Base-by-base conservation (phyloP, 441 rosid genomes). In the Metrosideros polymorpha region DNA sequence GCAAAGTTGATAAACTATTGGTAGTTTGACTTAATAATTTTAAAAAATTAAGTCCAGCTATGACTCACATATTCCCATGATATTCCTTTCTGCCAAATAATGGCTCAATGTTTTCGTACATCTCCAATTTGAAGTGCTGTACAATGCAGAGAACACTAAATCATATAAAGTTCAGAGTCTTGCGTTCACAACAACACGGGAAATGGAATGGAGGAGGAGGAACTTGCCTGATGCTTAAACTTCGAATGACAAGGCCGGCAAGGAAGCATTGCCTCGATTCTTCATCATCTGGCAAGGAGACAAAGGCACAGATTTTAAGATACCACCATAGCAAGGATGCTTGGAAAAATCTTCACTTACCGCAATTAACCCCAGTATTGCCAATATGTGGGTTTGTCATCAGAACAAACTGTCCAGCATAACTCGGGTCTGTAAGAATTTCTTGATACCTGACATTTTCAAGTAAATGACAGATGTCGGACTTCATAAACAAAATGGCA, bases 381-480 rank as follows among this genome's bases (percentile, higher is more conserved):
- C 99, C 99, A 86, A 97, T 97, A 88, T 96, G 99, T 2, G 99
- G 99, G 90, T 94, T 96, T 52, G 99, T 97, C 99, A 95, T 97
- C 89, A 97, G 86, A 86, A 96, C 99, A 93, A 96, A 97, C 89
- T 96, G 99, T 3, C 98, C 98, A 4, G 98, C 97, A 84, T 95
- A 96, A 90, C 99, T 97, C 55, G 99, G 99, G 89, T 96, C 99
- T 18, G 98, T 96, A 2, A 97, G 94, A 89, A 97, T 97, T 89
- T 97, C 99, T 90, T 96, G 99, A 91, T 97, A 96, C 92, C 98
- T 97, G 91, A 83, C 85, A 24, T 47, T n/a, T n/a, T 85, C 35
- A 82, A 55, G 56, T 22, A 51, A 14, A 55, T 49, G n/a, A 57
- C 12, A 82, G 82, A 53, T 50, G 86, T 75, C 49, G 82, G 77